Percentiles rank a stretch among this genome's conserved stretches.
Evolutionary conservation across 1,139 yeast species (phyloP).

Genomic region (Hansenula lynferdii): DNA sequence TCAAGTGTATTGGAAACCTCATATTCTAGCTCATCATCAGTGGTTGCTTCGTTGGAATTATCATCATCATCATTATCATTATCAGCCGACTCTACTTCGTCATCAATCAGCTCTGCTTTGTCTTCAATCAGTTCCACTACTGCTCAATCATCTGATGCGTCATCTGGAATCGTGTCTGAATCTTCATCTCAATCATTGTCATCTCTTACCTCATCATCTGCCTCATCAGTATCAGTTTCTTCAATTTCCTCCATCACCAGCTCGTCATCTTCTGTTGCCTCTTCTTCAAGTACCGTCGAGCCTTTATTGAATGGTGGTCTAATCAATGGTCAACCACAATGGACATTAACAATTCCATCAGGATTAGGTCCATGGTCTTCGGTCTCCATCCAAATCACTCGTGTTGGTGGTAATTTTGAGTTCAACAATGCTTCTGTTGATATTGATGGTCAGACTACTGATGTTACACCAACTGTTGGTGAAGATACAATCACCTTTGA

Average conservation of each 20-base stretch:
- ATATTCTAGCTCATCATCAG: too few species aligned
- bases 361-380: constrained; percentile 3
- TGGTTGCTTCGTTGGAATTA: too few species aligned
- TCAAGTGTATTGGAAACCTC: too few species aligned
- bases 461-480: neutral
- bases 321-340: neutral
- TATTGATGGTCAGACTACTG: neutral
- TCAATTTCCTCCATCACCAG: neutral
- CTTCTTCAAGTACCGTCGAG: neutral
- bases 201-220: neutral
- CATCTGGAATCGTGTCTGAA: neutral
- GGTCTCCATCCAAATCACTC: constrained; percentile 1
- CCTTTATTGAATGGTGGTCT: constrained; percentile 2
- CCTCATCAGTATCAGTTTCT: neutral
- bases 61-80: neutral
- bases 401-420: neutral
- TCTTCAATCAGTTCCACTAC: too few species aligned
- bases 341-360: constrained; percentile 5
- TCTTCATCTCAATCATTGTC: too few species aligned
- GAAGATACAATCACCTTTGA: neutral
- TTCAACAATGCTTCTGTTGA: constrained; percentile 1
- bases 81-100: too few species aligned
- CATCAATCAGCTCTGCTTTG: too few species aligned
- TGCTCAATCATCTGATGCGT: neutral
- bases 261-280: neutral